Evolutionary conservation across 345 rosid species (phyloP).

Genomic region (Angophora floribunda): DNA sequence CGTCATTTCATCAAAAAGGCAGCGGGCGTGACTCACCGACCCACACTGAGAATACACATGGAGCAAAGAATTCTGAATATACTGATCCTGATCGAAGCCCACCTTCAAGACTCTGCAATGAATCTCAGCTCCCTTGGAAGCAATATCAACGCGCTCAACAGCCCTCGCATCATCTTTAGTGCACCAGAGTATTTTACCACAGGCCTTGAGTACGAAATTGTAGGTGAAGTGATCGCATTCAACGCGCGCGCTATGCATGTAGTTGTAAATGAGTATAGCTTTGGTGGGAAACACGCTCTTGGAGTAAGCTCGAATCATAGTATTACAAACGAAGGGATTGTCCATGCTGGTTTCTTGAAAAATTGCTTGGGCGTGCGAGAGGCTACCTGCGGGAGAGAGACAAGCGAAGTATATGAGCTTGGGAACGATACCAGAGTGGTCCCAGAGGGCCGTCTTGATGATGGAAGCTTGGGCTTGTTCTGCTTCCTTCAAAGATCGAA

Average conservation of each 20-base stretch:
- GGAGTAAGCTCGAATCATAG: conserved; percentile 12
- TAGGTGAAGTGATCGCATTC: conserved; percentile 7
- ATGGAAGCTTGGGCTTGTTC: conserved; percentile 3
- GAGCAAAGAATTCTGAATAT: conserved; percentile 9
- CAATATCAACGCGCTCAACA: neutral
- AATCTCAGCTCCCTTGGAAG: conserved; percentile 5
- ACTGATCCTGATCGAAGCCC: conserved; percentile 4
- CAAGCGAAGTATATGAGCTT: conserved; percentile 9
- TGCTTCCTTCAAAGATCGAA: conserved; percentile 8
- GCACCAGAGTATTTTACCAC: conserved; percentile 7
- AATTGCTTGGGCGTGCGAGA: conserved; percentile 7
- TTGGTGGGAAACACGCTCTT: conserved; percentile 5
- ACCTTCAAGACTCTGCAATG: conserved; percentile 5
- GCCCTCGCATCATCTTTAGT: neutral
- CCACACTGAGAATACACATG: conserved; percentile 1
- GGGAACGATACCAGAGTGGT: neutral
- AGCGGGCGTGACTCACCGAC: neutral
- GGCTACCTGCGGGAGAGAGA: conserved; percentile 5
- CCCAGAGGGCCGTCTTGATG: conserved; percentile 1
- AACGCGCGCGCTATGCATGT: conserved; percentile 1
- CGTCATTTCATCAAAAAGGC: conserved; percentile 13
- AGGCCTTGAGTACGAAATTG: conserved; percentile 14
- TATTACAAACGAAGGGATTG: conserved; percentile 2
- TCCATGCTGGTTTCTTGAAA: conserved; percentile 9
- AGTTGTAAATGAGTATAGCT: conserved; percentile 10